Base-by-base conservation (phyloP, 2,329 filamentous ascomycete genomes). In the Trichophyton rubrum region DNA sequence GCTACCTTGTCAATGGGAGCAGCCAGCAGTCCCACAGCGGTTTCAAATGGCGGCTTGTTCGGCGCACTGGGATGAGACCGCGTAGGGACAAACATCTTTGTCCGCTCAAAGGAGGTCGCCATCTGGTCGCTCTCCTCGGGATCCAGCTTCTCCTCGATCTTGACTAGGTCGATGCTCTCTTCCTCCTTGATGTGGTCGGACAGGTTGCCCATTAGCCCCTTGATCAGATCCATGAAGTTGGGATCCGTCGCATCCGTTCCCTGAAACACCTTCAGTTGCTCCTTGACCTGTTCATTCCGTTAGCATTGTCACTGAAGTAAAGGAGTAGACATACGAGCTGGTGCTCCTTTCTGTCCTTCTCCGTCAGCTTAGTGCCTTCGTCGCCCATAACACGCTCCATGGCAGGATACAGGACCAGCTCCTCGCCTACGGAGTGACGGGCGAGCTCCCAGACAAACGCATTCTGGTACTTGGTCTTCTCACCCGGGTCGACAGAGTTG, bases 1-100 rank as follows among this genome's bases (percentile, higher is more conserved):
- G 71, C 71, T 35, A 85, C 63, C 62, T 76, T 77, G 67, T 85
- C 83, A 17, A 85, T 72, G 0, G 82, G 82, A 13, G 82, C 80
- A 0, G 79, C 71, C 68, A 85, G 63, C 22, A 85, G 64, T 0
- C 79, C 81, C 61, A 76, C 76, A 0, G 75, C 79, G 0, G 78
- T 81, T 73, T 85, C 81, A 62, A 82, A 84, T 0, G 79, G 79
- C 2, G 80, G 80, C 40, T 77, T 75, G 62, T 81, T 75, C 0
- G 78, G 78, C 1, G 77, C 74, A n/a, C 66, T 71, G 0, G 80
- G 79, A 67, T 83, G 81, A 40, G 76, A 78, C 24, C 78, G 75
- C 1, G 78, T 71, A 0, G 81, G 81, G 1, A 79, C 77, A 65
- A 84, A 80, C 27, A 70, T 69, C 70, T 84, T 84, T 5, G 80